phyloP scores from a whole-genome alignment of 768 basidiomycete species.

The Cystobasidiopsis lactophilus region DNA sequence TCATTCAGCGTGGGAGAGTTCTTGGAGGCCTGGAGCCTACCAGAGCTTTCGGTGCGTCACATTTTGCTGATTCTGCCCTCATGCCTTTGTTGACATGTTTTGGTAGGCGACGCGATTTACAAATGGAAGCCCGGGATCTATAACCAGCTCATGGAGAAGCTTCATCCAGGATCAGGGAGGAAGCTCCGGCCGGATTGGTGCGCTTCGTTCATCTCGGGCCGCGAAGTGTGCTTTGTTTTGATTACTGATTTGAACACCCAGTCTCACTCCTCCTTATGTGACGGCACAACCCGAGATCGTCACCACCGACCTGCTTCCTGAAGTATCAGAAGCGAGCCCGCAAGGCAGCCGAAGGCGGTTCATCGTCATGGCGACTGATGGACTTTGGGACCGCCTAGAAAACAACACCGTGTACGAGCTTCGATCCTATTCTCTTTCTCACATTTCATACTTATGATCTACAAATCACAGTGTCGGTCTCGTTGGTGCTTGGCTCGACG shows the following conservation, averaged over 20 bases:
- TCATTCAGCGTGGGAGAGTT: constrained; percentile 58
- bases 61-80: neutral
- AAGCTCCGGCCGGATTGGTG: neutral
- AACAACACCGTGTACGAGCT: constrained; percentile 42
- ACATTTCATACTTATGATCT: too few species aligned
- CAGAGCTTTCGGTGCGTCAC: constrained; percentile 28
- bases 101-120: constrained; percentile 78
- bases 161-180: constrained; percentile 26
- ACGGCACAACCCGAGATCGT: constrained; percentile 54
- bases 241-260: neutral
- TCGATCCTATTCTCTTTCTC: too few species aligned
- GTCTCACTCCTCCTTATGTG: constrained; percentile 67
- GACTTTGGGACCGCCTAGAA: constrained; percentile 42
- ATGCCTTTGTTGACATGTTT: constrained; percentile 19
- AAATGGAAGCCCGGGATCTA: constrained; percentile 49
- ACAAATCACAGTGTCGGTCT: constrained; percentile 41
- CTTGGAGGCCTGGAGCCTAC: constrained; percentile 68
- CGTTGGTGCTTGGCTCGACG: constrained; percentile 57
- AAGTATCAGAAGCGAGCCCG: neutral
- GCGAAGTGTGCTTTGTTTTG: too few species aligned
- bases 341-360: constrained; percentile 35
- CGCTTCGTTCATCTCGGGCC: neutral
- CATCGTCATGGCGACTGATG: constrained; percentile 72
- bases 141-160: constrained; percentile 46
- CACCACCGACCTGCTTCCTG: constrained; percentile 31